These are phyloP conservation scores for Zymoseptoria pseudotritici DNA, from an alignment of 2,329 filamentous ascomycete genomes.

Conservation along the genomic window DNA sequence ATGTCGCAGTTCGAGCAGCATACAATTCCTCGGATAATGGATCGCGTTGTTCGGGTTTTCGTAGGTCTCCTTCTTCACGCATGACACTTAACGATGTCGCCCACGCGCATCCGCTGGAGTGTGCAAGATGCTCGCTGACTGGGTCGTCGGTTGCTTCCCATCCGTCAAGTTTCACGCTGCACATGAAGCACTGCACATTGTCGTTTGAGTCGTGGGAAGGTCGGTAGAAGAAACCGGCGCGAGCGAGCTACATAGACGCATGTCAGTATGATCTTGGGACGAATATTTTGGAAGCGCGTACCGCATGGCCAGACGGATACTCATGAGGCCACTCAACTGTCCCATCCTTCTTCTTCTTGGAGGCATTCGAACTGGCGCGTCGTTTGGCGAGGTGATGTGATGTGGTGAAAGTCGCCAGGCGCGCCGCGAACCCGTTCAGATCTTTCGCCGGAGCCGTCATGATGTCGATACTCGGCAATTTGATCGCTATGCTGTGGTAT, in stretches of 20 bases:
- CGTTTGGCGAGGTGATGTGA: conserved; percentile 59
- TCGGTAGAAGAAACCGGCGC: conserved; percentile 84
- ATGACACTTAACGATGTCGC: conserved; percentile 57
- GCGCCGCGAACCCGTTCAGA: conserved; percentile 62
- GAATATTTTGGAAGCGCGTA: conserved; percentile 33
- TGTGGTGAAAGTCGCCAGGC: conserved; percentile 71
- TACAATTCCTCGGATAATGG: conserved; percentile 65
- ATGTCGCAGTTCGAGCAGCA: conserved; percentile 74
- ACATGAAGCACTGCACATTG: conserved; percentile 85
- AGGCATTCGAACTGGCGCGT: conserved; percentile 56
- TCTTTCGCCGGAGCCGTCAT: conserved; percentile 34
- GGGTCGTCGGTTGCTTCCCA: conserved; percentile 88
- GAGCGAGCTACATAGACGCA: conserved; percentile 58
- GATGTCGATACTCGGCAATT: not conserved
- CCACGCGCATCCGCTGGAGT: conserved; percentile 79
- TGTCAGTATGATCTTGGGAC: conserved; percentile 11
- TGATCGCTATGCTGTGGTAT: not conserved
- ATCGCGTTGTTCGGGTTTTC: conserved; percentile 59
- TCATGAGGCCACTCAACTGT: conserved; percentile 68
- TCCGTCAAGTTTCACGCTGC: conserved; percentile 73
- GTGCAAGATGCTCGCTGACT: conserved; percentile 74
- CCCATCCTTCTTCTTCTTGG: conserved; percentile 46
- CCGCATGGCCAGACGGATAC: conserved; percentile 56
- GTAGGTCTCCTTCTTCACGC: conserved; percentile 50
- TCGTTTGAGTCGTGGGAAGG: conserved; percentile 69